Evolutionary conservation across 148 eudicot genomes (phyloP).

Genomic region (Heliamphora exappendiculata): DNA sequence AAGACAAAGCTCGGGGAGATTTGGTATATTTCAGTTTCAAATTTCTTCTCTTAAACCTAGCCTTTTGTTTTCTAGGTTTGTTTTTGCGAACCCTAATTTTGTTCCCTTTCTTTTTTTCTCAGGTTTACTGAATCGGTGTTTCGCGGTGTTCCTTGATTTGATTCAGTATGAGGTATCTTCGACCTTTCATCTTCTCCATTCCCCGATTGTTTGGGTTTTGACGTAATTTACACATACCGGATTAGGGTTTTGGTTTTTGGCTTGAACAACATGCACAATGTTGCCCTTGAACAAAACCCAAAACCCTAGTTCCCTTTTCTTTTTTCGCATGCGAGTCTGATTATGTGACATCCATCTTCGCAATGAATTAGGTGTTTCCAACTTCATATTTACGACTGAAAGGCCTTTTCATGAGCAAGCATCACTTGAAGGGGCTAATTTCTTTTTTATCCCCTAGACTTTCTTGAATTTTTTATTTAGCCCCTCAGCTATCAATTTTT

Average conservation of each 20-base stretch:
- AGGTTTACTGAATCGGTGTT: not conserved
- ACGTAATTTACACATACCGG: not conserved
- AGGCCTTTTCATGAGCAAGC: not conserved
- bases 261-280: not conserved
- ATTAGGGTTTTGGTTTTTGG: not conserved
- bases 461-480: too few relatives aligned
- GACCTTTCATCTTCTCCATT: not conserved
- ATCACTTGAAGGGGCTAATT: not conserved
- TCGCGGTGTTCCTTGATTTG: not conserved
- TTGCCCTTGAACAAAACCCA: not conserved
- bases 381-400: not conserved
- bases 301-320: not conserved
- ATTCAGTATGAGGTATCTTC: conserved; percentile 10
- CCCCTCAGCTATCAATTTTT: too few relatives aligned
- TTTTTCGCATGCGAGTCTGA: not conserved
- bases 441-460: too few relatives aligned
- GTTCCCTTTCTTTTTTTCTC: not conserved
- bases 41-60: not conserved
- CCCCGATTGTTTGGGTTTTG: not conserved
- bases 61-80: not conserved
- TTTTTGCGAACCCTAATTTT: not conserved
- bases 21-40: not conserved
- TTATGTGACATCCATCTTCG: not conserved
- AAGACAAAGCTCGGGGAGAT: too few relatives aligned
- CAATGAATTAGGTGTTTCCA: not conserved